Evolutionary conservation across 2,329 filamentous ascomycete species (phyloP).

Genomic region (Aspergillus puulaauensis): DNA sequence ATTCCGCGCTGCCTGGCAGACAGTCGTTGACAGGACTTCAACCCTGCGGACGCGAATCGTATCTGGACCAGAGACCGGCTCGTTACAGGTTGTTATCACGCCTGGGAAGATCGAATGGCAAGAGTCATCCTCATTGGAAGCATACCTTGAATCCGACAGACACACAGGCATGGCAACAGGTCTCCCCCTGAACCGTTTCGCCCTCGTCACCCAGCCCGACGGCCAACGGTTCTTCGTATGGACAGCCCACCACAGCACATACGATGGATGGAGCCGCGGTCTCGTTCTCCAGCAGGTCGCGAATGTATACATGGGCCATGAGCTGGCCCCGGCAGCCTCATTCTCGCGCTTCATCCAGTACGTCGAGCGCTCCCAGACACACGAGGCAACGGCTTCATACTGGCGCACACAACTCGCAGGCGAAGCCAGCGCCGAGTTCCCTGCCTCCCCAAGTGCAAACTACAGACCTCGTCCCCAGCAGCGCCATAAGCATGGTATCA

Average conservation of each 20-base stretch:
- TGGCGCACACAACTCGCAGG: background rate
- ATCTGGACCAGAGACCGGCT: background rate
- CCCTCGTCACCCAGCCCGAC: background rate
- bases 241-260: conserved; percentile 44
- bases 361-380: background rate
- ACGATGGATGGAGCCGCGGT: conserved; percentile 35
- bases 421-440: background rate
- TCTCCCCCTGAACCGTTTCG: background rate
- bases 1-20: background rate
- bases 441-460: background rate
- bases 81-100: background rate
- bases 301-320: background rate
- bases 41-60: background rate
- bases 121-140: background rate
- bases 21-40: background rate
- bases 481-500: background rate
- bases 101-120: background rate
- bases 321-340: background rate
- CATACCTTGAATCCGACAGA: background rate
- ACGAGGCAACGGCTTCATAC: background rate
- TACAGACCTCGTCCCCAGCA: background rate
- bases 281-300: background rate
- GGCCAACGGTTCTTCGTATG: conserved; percentile 30
- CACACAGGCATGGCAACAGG: background rate
- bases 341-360: background rate